phyloP scores from a whole-genome alignment of 148 eudicot species.

The Heliamphora exappendiculata region DNA sequence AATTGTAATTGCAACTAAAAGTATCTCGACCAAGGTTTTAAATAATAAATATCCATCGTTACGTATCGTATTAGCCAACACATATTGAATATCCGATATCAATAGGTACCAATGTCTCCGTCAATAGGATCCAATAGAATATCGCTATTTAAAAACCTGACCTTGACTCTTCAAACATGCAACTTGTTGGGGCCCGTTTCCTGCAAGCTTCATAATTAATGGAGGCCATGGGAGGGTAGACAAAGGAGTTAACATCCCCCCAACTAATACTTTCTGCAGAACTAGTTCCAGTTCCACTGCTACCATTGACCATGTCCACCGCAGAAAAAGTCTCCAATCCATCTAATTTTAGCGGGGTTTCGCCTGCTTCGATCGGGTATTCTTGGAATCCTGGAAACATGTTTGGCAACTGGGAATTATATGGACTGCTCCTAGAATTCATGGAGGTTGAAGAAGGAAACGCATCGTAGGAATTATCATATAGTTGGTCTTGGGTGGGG shows the following conservation, averaged over 20 bases:
- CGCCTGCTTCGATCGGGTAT: slow-evolving; percentile 23
- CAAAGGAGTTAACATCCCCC: slow-evolving; percentile 32
- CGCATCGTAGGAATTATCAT: slow-evolving; percentile 14
- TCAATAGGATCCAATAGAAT: no score
- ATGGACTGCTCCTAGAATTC: slow-evolving; percentile 5
- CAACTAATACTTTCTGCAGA: slow-evolving; percentile 39
- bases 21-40: slow-evolving; percentile 14
- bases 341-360: slow-evolving; percentile 17
- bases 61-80: no score
- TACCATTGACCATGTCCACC: slow-evolving; percentile 17
- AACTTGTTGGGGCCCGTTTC: slow-evolving; percentile 11
- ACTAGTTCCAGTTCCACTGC: slow-evolving; percentile 15
- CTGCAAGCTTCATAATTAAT: slow-evolving; percentile 23
- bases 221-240: slow-evolving; percentile 26
- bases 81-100: no score
- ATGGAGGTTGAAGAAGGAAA: slow-evolving; percentile 14
- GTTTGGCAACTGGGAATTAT: slow-evolving; percentile 16
- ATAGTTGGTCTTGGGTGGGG: slow-evolving; percentile 21
- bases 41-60: no score
- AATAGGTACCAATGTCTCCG: no score
- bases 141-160: no score
- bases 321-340: slow-evolving; percentile 28
- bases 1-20: slow-evolving; percentile 24
- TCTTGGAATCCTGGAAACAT: slow-evolving; percentile 26
- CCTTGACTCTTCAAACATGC: slow-evolving; percentile 14